phyloP scores from a whole-genome alignment of 805 yeast species.

The Barnettozyma sucrosica region DNA sequence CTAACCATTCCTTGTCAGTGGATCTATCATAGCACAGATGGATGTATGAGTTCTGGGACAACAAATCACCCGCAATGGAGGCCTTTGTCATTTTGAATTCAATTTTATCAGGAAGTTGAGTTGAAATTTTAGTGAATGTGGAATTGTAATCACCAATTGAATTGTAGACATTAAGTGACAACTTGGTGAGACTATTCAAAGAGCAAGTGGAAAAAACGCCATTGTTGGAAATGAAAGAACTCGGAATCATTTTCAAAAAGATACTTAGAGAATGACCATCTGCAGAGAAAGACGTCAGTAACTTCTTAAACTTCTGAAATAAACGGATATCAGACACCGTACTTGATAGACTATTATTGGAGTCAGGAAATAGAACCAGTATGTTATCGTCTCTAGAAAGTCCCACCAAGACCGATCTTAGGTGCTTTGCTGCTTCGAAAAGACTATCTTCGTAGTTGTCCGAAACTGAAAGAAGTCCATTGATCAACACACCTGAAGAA shows the following conservation, averaged over 20 bases:
- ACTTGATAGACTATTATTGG: constrained; percentile 31
- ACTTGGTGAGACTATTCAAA: constrained; percentile 31
- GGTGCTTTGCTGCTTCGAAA: neutral
- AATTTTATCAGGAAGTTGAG: constrained; percentile 37
- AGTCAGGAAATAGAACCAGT: constrained; percentile 17
- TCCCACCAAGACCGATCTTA: neutral
- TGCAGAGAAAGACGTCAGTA: neutral
- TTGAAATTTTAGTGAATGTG: constrained; percentile 35
- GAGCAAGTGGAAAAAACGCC: constrained; percentile 31
- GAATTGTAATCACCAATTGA: constrained; percentile 38
- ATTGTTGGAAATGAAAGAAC: constrained; percentile 33
- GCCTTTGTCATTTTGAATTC: constrained; percentile 38
- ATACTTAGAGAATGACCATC: constrained; percentile 5
- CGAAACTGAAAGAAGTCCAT: constrained; percentile 9
- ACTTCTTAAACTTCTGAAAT: constrained; percentile 40
- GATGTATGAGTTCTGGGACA: constrained; percentile 66
- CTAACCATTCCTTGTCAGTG: constrained; percentile 74
- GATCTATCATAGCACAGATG: constrained; percentile 86
- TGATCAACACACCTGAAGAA: constrained; percentile 15
- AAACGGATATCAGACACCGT: constrained; percentile 40
- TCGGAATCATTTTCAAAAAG: constrained; percentile 35
- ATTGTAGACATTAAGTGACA: constrained; percentile 55
- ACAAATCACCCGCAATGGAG: constrained; percentile 30
- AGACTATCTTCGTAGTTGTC: constrained; percentile 2
- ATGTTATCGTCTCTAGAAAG: constrained; percentile 11